Evolutionary conservation across 305 asterid species (phyloP).

Genomic region (Euphrasia arctica): DNA sequence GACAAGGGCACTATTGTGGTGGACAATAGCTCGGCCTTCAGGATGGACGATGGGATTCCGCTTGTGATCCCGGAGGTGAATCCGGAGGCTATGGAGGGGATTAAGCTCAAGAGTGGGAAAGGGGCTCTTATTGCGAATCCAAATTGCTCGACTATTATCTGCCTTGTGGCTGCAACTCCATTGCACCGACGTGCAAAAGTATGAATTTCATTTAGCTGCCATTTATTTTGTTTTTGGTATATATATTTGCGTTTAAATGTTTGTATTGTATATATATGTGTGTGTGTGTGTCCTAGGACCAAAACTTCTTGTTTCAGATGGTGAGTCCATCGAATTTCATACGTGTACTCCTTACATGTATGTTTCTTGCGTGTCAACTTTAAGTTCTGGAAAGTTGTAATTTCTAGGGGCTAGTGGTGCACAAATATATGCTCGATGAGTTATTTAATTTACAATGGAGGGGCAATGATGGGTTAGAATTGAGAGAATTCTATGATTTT

Average conservation of each 20-base stretch:
- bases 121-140: constrained; percentile 92
- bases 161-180: constrained; percentile 94
- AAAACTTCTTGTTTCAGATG: too few relatives aligned
- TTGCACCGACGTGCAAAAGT: constrained; percentile 87
- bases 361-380: neutral
- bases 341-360: too few relatives aligned
- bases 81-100: constrained; percentile 79
- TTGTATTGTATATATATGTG: neutral
- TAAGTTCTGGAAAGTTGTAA: constrained; percentile 12
- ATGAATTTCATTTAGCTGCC: constrained; percentile 18
- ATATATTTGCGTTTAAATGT: neutral
- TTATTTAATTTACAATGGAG: neutral
- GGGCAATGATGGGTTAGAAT: neutral
- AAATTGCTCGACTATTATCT: constrained; percentile 89
- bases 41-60: constrained; percentile 90
- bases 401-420: constrained; percentile 13
- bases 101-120: constrained; percentile 65
- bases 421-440: neutral
- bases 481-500: neutral
- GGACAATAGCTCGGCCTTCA: constrained; percentile 93
- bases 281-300: too few relatives aligned
- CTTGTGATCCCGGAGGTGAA: constrained; percentile 93
- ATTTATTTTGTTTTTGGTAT: neutral
- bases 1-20: constrained; percentile 76
- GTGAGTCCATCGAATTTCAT: too few relatives aligned